Evolutionary conservation across 345 rosid genomes (phyloP).

Genomic region (Lepidium aucheri): DNA sequence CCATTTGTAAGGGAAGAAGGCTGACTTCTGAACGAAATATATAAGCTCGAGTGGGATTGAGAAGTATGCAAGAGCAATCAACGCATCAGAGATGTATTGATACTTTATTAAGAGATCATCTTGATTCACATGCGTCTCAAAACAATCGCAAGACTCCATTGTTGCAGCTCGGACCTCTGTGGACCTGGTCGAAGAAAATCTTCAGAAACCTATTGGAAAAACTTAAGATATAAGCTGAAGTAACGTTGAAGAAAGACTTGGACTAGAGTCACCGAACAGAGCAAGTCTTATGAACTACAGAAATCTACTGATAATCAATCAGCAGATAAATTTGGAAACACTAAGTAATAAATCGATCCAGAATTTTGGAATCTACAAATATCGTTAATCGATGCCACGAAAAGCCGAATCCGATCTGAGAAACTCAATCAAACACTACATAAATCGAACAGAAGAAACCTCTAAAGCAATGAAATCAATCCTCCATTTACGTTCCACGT

Average conservation of each 20-base stretch:
- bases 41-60: constrained; percentile 88
- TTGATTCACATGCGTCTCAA: constrained; percentile 62
- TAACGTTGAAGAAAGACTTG: background rate
- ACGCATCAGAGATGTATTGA: constrained; percentile 83
- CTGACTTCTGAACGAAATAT: constrained; percentile 79
- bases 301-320: background rate
- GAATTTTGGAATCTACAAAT: background rate
- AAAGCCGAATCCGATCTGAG: constrained; percentile 6
- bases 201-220: background rate
- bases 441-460: constrained; percentile 5
- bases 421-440: background rate
- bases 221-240: too few relatives aligned
- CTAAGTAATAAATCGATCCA: background rate
- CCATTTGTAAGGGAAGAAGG: constrained; percentile 92
- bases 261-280: background rate
- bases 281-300: background rate
- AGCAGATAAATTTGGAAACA: background rate
- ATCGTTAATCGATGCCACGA: background rate
- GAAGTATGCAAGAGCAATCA: constrained; percentile 88
- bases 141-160: constrained; percentile 85
- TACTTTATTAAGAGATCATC: constrained; percentile 76
- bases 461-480: background rate
- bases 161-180: constrained; percentile 3
- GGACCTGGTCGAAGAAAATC: constrained; percentile 8
- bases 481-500: background rate